These are phyloP conservation scores for Calonectria pauciramosa DNA, from an alignment of 2,329 filamentous ascomycete species.

Conservation along the genomic window DNA sequence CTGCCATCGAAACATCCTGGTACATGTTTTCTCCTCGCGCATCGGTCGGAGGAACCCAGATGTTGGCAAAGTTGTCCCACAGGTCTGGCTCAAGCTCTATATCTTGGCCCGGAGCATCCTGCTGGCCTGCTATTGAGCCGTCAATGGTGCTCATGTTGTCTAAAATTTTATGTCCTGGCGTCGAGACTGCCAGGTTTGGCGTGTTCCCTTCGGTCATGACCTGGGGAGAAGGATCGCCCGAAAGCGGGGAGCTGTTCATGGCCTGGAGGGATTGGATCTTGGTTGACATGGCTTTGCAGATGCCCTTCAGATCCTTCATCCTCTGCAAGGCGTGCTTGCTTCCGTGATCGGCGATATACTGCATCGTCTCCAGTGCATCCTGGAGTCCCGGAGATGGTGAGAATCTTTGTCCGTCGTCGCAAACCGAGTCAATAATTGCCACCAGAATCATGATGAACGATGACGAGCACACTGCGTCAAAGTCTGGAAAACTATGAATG, in stretches of 20 bases:
- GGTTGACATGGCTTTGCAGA: constrained; percentile 44
- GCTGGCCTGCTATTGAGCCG: constrained; percentile 5
- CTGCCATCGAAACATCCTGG: constrained; percentile 42
- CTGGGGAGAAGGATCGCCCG: neutral
- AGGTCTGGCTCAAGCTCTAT: constrained; percentile 43
- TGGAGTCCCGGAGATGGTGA: constrained; percentile 42
- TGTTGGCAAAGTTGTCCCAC: constrained; percentile 45
- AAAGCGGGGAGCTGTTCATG: constrained; percentile 41
- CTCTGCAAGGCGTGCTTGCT: constrained; percentile 45
- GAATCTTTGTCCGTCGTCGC: constrained; percentile 42
- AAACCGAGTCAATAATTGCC: constrained; percentile 43
- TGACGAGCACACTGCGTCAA: constrained; percentile 45
- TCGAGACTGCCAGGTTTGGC: constrained; percentile 1
- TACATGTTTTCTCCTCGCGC: constrained; percentile 30
- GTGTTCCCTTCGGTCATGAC: constrained; percentile 15
- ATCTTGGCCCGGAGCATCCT: constrained; percentile 36
- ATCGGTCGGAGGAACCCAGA: constrained; percentile 41
- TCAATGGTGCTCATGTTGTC: constrained; percentile 7
- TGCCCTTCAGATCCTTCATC: constrained; percentile 39
- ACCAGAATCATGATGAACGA: constrained; percentile 46
- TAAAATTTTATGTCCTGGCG: constrained; percentile 22
- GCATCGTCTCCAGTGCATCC: constrained; percentile 46
- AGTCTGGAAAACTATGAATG: constrained; percentile 45
- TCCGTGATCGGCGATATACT: constrained; percentile 44
- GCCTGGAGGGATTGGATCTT: constrained; percentile 43